These are phyloP conservation scores for Eucalyptus camaldulensis DNA, from an alignment of 345 rosid genomes.

Conservation along the genomic window DNA sequence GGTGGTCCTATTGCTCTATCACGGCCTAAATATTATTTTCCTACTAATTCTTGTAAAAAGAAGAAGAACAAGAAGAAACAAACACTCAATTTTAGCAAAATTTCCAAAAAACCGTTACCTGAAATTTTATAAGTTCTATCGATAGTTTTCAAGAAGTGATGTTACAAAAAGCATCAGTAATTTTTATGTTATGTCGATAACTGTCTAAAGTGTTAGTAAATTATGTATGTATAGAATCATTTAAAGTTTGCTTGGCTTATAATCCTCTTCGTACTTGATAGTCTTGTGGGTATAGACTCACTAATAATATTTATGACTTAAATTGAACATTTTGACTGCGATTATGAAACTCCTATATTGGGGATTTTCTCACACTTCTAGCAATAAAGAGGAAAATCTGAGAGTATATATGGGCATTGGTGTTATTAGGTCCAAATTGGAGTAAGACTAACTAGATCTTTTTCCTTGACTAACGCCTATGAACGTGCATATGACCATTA, in stretches of 20 bases:
- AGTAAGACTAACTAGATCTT: neutral
- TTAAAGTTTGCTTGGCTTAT: neutral
- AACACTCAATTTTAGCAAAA: neutral
- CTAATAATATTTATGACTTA: neutral
- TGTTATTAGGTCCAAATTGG: neutral
- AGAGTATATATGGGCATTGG: neutral
- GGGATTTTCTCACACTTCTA: neutral
- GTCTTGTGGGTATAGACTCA: neutral
- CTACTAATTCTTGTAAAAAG: neutral
- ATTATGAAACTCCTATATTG: neutral
- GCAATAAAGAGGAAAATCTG: neutral
- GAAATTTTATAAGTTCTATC: neutral
- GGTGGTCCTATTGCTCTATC: neutral
- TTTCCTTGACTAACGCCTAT: neutral
- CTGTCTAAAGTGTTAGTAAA: neutral
- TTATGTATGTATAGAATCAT: neutral
- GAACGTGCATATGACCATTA: neutral
- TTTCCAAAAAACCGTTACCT: neutral
- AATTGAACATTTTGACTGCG: rapidly evolving
- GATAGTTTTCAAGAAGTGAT: neutral
- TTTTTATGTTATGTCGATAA: neutral
- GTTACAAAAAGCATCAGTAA: neutral
- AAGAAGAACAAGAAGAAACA: neutral
- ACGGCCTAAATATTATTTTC: neutral
- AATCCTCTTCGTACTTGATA: neutral